Base-by-base conservation (phyloP, 805 yeast species). In the Ogataea haglerorum region DNA sequence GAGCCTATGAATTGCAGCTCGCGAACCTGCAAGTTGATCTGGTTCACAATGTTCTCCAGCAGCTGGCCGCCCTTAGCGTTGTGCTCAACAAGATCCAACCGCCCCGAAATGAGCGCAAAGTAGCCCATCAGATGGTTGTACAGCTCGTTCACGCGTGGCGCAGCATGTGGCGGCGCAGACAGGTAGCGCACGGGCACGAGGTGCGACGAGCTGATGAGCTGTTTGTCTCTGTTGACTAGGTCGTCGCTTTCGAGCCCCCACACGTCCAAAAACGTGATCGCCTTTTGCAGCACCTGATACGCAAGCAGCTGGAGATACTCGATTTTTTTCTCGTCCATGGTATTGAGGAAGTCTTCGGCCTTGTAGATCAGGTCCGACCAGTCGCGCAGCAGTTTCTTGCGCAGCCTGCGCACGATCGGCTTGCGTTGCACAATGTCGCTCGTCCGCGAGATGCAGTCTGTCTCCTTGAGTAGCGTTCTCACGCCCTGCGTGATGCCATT, bases 291-390 rank as follows among this genome's bases (percentile, higher is more conserved):
- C 3, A 85, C 86, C 56, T 82, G 85, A 51, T 76, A 79, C 1
- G 82, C 75, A 70, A 85, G 67, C 30, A 78, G 55, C 29, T 81
- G 80, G 45, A 85, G 63, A 5, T 77, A 75, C 49, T 78, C 82
- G 43, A 85, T 71, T 50, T 82, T 80, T 25, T 70, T 67, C 18
- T 67, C 64, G 38, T 73, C 76, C 19, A 78, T 68, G 0, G 89
- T 80, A 31, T 82, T 79, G 54, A 81, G 78, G 53, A 76, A 83
- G 28, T 82, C 85, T 47, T 82, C 84, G 1, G 91, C 90, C 53
- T 82, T 83, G 27, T 78, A 72, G 80, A 84, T 81, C 29, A 85
- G 65, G 38, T 78, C 80, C 48, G 85, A 84, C 95, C 95, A 85
- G 56, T 83, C 90, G 2, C 90, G 82, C 23, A 85, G 69, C 40